Conservation (phyloP, 495 filamentous ascomycete species). For the Hypoxylon cercidicola region DNA sequence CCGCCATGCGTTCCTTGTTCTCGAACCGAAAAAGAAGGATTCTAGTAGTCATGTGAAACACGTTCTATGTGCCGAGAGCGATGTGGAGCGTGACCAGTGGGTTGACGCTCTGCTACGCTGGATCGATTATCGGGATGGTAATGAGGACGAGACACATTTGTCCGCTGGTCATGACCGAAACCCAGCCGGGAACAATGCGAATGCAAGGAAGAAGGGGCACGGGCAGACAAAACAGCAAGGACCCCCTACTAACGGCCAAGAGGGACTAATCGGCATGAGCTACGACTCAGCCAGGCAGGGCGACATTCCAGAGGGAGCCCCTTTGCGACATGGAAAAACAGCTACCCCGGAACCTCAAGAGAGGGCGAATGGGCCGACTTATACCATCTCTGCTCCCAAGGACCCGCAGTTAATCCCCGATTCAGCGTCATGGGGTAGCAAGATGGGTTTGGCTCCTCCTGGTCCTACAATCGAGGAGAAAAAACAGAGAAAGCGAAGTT, state of each 20-base stretch:
- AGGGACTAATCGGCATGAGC: constrained; percentile 78
- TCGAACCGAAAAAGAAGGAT: constrained; percentile 97
- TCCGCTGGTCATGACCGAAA: constrained; percentile 45
- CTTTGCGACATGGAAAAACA: constrained; percentile 38
- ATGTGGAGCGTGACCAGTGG: constrained; percentile 92
- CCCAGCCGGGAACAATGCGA: constrained; percentile 44
- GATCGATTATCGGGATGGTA: constrained; percentile 77
- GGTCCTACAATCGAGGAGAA: constrained; percentile 73
- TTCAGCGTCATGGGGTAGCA: constrained; percentile 87
- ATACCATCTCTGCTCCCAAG: constrained; percentile 85
- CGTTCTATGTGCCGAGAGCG: constrained; percentile 94
- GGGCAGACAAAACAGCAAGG: constrained; percentile 47
- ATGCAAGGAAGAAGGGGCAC: constrained; percentile 64
- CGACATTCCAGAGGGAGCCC: constrained; percentile 55
- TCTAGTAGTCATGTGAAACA: constrained; percentile 90
- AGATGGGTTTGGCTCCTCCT: constrained; percentile 59
- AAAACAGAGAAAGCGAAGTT: constrained; percentile 86
- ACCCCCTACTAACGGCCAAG: constrained; percentile 48
- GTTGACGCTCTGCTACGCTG: constrained; percentile 89
- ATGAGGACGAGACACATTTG: constrained; percentile 60
- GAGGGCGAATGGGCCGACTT: constrained; percentile 52
- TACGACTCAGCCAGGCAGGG: constrained; percentile 86
- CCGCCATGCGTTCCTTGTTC: constrained; percentile 92
- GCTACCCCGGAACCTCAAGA: constrained; percentile 49
- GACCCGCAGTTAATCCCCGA: constrained; percentile 89